phyloP scores from a whole-genome alignment of 352 stramenopile genomes.

The Thalassiosira exigua region DNA sequence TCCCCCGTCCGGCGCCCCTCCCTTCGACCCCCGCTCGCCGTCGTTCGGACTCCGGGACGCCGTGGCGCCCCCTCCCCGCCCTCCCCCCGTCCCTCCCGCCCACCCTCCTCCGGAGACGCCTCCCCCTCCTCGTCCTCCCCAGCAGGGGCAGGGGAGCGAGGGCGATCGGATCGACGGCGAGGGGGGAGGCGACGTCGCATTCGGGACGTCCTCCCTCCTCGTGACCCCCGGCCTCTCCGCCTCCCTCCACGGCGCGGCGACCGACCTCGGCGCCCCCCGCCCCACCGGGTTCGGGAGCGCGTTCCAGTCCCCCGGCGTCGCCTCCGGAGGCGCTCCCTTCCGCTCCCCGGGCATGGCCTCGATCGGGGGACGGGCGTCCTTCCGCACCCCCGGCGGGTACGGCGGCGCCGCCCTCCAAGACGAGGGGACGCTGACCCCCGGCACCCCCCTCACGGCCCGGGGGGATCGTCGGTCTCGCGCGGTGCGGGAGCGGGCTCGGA shows the following conservation, averaged over 20 bases:
- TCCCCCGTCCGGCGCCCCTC: too few species aligned
- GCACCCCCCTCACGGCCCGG: conserved; percentile 4
- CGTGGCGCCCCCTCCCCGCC: too few species aligned
- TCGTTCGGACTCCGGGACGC: too few species aligned
- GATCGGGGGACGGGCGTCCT: neutral
- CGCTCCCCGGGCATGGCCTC: neutral
- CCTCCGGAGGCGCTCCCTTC: neutral
- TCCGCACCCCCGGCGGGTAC: neutral
- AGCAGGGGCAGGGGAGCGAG: too few species aligned
- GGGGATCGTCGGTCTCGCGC: conserved; percentile 37
- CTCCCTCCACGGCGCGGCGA: conserved; percentile 27
- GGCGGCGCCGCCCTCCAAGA: neutral
- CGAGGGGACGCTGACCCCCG: neutral
- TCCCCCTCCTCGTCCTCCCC: too few species aligned
- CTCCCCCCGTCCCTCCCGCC: too few species aligned
- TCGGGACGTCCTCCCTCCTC: conserved; percentile 10
- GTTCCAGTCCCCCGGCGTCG: conserved; percentile 11
- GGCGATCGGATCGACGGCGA: too few species aligned
- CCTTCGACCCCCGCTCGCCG: too few species aligned
- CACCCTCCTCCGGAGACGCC: too few species aligned
- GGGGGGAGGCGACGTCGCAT: neutral
- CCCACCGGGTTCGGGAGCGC: neutral
- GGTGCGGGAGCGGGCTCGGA: conserved; percentile 46
- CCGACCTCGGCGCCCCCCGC: neutral
- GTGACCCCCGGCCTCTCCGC: conserved; percentile 17